Percentiles rank a stretch among this genome's conserved stretches.
Evolutionary conservation across 305 asterid genomes (phyloP).

Genomic region (Fraxinus ornus): DNA sequence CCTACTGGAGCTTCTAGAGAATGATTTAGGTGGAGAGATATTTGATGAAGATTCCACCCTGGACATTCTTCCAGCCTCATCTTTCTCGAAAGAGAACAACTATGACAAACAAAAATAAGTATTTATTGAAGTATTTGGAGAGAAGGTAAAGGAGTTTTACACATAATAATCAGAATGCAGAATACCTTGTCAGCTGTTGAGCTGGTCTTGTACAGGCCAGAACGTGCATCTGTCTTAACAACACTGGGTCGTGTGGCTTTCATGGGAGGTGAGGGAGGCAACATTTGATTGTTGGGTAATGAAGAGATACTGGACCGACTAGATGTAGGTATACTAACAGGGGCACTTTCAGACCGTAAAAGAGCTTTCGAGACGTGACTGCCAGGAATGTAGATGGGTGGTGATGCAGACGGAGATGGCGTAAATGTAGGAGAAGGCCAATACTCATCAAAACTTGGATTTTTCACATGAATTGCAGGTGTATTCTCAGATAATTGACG

Average conservation of each 20-base stretch:
- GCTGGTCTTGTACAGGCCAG: conserved; percentile 43
- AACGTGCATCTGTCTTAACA: conserved; percentile 37
- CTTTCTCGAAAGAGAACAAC: conserved; percentile 45
- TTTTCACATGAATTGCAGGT: conserved; percentile 42
- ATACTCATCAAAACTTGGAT: conserved; percentile 61
- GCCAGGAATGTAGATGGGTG: conserved; percentile 49
- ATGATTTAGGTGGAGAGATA: conserved; percentile 57
- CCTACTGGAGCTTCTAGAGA: conserved; percentile 65
- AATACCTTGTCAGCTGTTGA: conserved; percentile 59
- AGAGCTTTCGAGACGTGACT: conserved; percentile 48
- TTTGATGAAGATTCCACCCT: conserved; percentile 38
- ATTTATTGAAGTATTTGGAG: neutral
- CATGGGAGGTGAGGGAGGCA: conserved; percentile 54
- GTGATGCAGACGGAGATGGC: conserved; percentile 77
- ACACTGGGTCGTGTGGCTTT: conserved; percentile 37
- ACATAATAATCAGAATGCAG: conserved; percentile 9
- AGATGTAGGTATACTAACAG: conserved; percentile 59
- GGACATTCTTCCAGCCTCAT: conserved; percentile 41
- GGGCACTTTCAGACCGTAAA: conserved; percentile 74
- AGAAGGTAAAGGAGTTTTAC: neutral
- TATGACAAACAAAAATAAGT: conserved; percentile 34
- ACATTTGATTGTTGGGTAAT: conserved; percentile 41
- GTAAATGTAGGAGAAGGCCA: conserved; percentile 65
- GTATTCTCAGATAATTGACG: conserved; percentile 49
- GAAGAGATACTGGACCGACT: conserved; percentile 46